Evolutionary conservation across 768 basidiomycete genomes (phyloP).

Genomic region (Amyloporia xantha): DNA sequence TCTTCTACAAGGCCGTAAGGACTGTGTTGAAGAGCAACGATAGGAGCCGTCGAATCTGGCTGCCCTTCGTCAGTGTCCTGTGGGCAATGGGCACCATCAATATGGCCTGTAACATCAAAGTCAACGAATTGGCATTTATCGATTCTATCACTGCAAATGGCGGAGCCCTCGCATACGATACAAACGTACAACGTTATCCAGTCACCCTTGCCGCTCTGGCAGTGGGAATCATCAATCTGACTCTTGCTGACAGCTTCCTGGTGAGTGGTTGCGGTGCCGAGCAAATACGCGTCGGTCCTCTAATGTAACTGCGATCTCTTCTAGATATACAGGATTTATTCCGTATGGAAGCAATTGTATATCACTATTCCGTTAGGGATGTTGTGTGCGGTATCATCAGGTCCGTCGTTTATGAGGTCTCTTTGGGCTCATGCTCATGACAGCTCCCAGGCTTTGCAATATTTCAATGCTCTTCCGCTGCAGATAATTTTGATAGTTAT

Average conservation of each 20-base stretch:
- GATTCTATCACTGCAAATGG: not conserved
- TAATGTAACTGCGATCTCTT: not conserved
- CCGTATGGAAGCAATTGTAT: not conserved
- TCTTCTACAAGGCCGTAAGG: not conserved
- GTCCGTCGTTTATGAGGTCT: not conserved
- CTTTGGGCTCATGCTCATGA: not conserved
- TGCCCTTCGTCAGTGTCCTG: not conserved
- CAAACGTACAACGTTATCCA: not conserved
- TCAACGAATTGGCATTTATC: constrained; percentile 4
- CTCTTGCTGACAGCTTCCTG: not conserved
- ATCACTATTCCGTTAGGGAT: not conserved
- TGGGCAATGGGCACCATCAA: constrained; percentile 1
- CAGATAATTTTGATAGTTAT: not conserved
- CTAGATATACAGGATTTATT: constrained; percentile 3
- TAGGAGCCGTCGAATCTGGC: not conserved
- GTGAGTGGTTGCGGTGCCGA: not conserved
- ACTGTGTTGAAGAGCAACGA: not conserved
- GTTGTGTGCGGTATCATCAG: not conserved
- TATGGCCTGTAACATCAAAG: constrained; percentile 2
- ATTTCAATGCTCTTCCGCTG: not conserved
- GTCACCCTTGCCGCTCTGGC: not conserved
- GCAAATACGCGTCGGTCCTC: not conserved
- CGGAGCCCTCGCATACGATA: not conserved
- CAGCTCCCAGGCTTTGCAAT: constrained; percentile 1
- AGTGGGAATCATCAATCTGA: not conserved